Evolutionary conservation across 768 basidiomycete species (phyloP), one percentile per base, ranked within the genome.

Genomic region (Amyloporia xantha): DNA sequence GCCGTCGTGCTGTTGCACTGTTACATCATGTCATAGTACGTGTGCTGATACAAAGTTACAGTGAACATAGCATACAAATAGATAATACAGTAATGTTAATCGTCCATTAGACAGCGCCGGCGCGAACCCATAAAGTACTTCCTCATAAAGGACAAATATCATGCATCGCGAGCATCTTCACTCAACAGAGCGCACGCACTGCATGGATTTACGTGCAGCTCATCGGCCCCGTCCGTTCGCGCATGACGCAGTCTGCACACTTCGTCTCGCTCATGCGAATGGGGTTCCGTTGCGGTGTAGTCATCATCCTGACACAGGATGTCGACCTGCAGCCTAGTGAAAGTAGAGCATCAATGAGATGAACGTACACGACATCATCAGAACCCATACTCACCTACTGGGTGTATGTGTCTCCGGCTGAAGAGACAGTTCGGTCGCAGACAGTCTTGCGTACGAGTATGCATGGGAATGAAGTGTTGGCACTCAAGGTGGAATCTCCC

Each of bases 391-490:
- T 60, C 55, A 82, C 84, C 78, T 45, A 71, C 63, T 43, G 66
- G 68, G 61, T 84, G 83, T 15, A 63, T 58, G 54, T 89, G 86
- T 51, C 82, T 71, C 59, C 68, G 63, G 62, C 86, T 88, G 64
- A 89, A 89, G 54, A 86, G 64, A 64, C 86, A 89, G 55, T 82
- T 77, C 3, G 69, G 60, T 52, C 70, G 69, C 40, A 78, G 62
- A 56, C 86, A 89, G 60, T 89, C 86, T 58, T 84, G 77, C 41
- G 75, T 64, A 48, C 72, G 76, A 17, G 85, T 85, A 38, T 82
- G 77, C 78, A 89, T 83, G 46, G 78, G 75, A 50, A 79, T 68
- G 64, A 89, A 88, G 64, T 88, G 85, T 7, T 78, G 75, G 64
- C 86, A 89, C 46, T 66, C 63, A 13, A 79, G 78, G 67, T 86